A percentile compares a stretch with the other conserved stretches of the same genome.
Conservation (phyloP, 1,284 basidiomycete genomes). For the Puccinia hordei region DNA sequence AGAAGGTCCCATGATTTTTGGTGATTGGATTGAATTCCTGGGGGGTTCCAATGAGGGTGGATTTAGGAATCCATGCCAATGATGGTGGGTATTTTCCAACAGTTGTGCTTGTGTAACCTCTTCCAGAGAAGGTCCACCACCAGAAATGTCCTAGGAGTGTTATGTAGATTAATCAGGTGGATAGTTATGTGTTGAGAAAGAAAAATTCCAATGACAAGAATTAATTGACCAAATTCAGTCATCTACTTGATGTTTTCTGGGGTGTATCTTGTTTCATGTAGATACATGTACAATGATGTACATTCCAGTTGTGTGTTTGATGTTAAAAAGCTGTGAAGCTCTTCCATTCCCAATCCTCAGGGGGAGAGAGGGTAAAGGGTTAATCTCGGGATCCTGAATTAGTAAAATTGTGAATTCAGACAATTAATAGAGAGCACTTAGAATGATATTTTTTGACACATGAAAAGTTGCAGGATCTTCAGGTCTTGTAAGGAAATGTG, state of each 20-base stretch:
- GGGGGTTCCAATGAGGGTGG: not conserved
- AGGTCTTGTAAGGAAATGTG: no score
- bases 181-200: not conserved
- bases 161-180: not conserved
- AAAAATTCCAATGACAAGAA: not conserved
- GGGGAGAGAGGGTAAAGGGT: not conserved
- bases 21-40: not conserved
- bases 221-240: not conserved
- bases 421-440: not conserved
- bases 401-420: not conserved
- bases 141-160: no score
- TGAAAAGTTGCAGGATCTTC: no score
- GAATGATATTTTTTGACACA: no score
- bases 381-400: conserved; percentile 1
- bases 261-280: not conserved
- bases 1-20: not conserved
- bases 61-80: no score
- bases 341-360: not conserved
- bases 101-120: not conserved
- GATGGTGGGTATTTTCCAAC: not conserved
- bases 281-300: not conserved
- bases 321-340: not conserved
- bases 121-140: not conserved
- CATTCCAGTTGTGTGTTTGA: no score
- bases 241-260: not conserved